These are phyloP conservation scores for Coemansia sp. DNA, from an alignment of 192 early-diverging fungal genomes.

Conservation along the genomic window DNA sequence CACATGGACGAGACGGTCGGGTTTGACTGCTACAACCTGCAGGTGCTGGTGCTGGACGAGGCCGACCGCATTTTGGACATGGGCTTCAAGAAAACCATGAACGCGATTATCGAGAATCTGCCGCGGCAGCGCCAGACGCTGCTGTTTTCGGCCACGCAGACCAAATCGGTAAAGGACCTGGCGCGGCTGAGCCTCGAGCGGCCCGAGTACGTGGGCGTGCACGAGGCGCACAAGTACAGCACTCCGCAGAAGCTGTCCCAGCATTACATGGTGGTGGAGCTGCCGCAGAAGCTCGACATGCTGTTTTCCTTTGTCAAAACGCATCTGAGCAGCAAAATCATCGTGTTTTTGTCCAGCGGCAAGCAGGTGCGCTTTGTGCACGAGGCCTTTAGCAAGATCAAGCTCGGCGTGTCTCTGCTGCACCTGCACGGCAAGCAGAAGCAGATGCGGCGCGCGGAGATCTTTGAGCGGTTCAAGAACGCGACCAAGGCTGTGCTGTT, in stretches of 20 bases:
- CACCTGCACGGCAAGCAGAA: slow-evolving; percentile 98
- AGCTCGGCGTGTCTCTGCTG: slow-evolving; percentile 85
- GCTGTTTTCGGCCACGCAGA: slow-evolving; percentile 97
- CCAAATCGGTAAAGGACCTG: slow-evolving; percentile 91
- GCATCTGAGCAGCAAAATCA: slow-evolving; percentile 83
- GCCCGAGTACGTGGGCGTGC: slow-evolving; percentile 94
- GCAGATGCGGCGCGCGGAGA: slow-evolving; percentile 88
- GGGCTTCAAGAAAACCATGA: slow-evolving; percentile 79
- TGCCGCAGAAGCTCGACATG: slow-evolving; percentile 91
- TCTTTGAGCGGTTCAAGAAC: slow-evolving; percentile 84
- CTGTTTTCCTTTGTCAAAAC: slow-evolving; percentile 92
- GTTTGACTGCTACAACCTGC: slow-evolving; percentile 78
- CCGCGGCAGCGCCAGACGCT: slow-evolving; percentile 85
- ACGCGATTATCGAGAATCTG: slow-evolving; percentile 79
- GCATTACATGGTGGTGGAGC: slow-evolving; percentile 77
- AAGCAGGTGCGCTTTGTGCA: slow-evolving; percentile 94
- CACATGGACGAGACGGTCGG: slow-evolving; percentile 91
- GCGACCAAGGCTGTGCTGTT: slow-evolving; percentile 78
- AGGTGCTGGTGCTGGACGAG: slow-evolving; percentile 76
- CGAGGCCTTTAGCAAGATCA: slow-evolving; percentile 93
- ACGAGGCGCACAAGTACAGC: slow-evolving; percentile 71
- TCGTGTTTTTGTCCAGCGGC: slow-evolving; percentile 94
- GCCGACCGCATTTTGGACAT: slow-evolving; percentile 83
- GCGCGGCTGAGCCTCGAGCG: slow-evolving; percentile 83
- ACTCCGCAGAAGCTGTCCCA: slow-evolving; percentile 84